A percentile compares a stretch with the other conserved stretches of the same genome.
Evolutionary conservation across 2,329 filamentous ascomycete species (phyloP).

Genomic region (Claviceps africana): DNA sequence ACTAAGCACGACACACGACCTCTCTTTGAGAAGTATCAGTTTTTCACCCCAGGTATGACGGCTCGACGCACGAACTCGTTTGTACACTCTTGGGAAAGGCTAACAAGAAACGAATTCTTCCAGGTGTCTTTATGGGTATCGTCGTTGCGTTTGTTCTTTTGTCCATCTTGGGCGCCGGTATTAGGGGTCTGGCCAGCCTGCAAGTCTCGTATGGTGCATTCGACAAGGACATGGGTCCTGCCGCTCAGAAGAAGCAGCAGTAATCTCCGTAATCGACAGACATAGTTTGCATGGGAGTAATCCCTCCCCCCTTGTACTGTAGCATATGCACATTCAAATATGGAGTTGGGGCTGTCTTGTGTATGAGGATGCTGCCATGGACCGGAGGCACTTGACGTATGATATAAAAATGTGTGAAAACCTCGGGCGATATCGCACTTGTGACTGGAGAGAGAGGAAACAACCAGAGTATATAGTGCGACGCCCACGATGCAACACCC

Average conservation of each 20-base stretch:
- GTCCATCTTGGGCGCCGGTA: slow-evolving; percentile 62
- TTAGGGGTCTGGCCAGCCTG: slow-evolving; percentile 64
- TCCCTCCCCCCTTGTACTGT: slow-evolving; percentile 3
- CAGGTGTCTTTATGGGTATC: slow-evolving; percentile 82
- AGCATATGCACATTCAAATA: slow-evolving; percentile 7
- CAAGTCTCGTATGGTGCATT: slow-evolving; percentile 90
- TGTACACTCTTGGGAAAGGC: background rate
- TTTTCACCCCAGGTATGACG: slow-evolving; percentile 65
- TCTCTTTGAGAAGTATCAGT: slow-evolving; percentile 88
- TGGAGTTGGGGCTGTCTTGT: slow-evolving; percentile 9
- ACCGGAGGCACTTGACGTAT: background rate
- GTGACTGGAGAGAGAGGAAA: background rate
- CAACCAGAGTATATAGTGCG: background rate
- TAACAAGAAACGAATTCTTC: slow-evolving; percentile 3
- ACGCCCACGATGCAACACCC: background rate
- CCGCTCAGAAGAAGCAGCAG: slow-evolving; percentile 63
- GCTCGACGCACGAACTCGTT: background rate
- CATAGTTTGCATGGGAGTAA: background rate
- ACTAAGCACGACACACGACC: slow-evolving; percentile 30
- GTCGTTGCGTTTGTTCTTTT: slow-evolving; percentile 57
- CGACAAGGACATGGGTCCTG: slow-evolving; percentile 88
- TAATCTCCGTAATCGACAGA: slow-evolving; percentile 9
- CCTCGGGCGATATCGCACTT: background rate
- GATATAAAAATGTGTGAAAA: background rate
- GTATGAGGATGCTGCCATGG: background rate